Evolutionary conservation across 2,329 filamentous ascomycete species (phyloP), one percentile per base, ranked within the genome.

Genomic region (Pseudogymnoascus sp.): DNA sequence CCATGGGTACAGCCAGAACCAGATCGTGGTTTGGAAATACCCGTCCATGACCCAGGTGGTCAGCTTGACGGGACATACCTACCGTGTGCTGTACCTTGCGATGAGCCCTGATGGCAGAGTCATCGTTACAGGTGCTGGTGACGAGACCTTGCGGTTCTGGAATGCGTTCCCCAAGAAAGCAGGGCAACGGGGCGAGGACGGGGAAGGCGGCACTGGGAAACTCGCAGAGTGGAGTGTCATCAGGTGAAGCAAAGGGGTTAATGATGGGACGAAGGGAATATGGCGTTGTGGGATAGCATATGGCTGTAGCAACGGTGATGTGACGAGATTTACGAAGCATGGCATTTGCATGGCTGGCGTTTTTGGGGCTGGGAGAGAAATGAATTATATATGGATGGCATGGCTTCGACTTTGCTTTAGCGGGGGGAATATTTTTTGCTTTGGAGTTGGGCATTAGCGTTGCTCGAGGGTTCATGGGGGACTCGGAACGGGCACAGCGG

Each of bases 1-100:
- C 0, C 95, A 99, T 73, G 95, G 95, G 6, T 99, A 97, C 78
- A 93, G 89, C 69, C 95, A 99, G 73, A 97, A 99, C 74, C 95
- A 97, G 75, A 97, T 99, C 70, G 93, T 97, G 38, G 91, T 99
- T 63, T 99, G 95, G 95, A 99, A 99, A 73, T 99, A 99, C 73
- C 95, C 95, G 1, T 93, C 89, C 68, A 97, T 99, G 95, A 91
- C 91, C 59, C 95, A 97, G 74, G 92, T 99, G 7, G 93, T 91
- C 42, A 96, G 91, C 68, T 80, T 99, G 53, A 99, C 95, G 0
- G 95, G 95, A 0, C 95, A 99, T 75, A 99, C 95, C 1, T 97
- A 96, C 76, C 89, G 95, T 72, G 95, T 99, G 11, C 81, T 99
- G 2, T 99, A 97, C 74, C 82, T 99, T 61, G 93, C 93, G 33